Evolutionary conservation across 176 grass and related monocot genomes (phyloP).

Genomic region (Eleusine indica): DNA sequence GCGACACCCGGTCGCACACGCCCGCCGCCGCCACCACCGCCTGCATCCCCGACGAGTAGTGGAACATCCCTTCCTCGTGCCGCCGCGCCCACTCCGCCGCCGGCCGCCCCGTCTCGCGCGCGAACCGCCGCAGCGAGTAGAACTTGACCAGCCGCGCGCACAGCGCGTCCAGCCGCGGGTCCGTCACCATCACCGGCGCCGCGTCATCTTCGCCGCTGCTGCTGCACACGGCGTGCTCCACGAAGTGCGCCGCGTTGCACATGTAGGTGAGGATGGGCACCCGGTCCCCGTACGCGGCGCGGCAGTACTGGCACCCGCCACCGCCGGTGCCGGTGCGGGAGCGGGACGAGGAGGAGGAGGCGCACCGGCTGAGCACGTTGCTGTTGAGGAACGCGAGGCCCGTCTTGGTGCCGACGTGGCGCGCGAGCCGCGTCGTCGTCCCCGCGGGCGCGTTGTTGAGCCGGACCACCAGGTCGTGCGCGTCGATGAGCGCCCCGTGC

Average conservation of each 20-base stretch:
- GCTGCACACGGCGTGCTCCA: constrained; percentile 22
- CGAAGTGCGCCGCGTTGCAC: constrained; percentile 56
- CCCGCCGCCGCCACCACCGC: constrained; percentile 66
- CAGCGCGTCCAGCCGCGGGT: constrained; percentile 73
- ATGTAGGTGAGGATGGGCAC: constrained; percentile 55
- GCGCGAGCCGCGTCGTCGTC: constrained; percentile 20
- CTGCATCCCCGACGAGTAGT: constrained; percentile 89
- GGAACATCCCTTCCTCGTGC: constrained; percentile 69
- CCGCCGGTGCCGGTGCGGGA: not conserved
- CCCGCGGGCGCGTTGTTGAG: constrained; percentile 77
- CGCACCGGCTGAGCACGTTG: constrained; percentile 74
- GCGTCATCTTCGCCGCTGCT: not conserved
- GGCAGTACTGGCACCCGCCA: not conserved
- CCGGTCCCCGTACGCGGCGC: constrained; percentile 38
- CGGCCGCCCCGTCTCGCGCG: constrained; percentile 42
- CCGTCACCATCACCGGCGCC: constrained; percentile 62
- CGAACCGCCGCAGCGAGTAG: constrained; percentile 80
- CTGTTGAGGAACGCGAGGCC: constrained; percentile 80
- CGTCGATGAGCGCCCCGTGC: constrained; percentile 63
- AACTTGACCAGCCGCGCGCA: constrained; percentile 70
- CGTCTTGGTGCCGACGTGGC: constrained; percentile 64
- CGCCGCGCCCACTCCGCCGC: constrained; percentile 49
- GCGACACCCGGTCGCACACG: constrained; percentile 57
- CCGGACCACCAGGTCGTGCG: constrained; percentile 70
- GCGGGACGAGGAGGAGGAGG: not conserved